phyloP scores from a whole-genome alignment of 2,329 filamentous ascomycete species.

The Fusarium clavum region DNA sequence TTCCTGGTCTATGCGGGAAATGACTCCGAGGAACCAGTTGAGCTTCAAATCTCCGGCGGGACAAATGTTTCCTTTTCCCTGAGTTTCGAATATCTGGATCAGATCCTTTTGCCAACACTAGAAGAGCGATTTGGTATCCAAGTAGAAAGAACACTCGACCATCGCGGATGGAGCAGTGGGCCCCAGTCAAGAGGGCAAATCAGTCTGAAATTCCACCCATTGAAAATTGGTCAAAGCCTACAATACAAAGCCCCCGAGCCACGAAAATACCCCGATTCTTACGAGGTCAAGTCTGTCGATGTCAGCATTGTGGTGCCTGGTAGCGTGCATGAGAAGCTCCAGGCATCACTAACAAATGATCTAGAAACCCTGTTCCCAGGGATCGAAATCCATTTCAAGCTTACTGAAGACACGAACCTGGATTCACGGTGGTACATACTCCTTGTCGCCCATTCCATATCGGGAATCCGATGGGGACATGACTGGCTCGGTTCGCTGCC shows the following conservation, averaged over 20 bases:
- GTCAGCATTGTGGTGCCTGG: constrained; percentile 63
- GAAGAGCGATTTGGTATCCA: constrained; percentile 61
- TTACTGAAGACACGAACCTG: constrained; percentile 64
- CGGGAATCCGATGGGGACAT: constrained; percentile 60
- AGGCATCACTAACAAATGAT: constrained; percentile 54
- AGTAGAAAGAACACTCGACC: constrained; percentile 58
- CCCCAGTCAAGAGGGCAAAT: constrained; percentile 56
- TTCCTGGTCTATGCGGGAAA: constrained; percentile 67
- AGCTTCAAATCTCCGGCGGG: constrained; percentile 66
- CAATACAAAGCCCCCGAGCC: constrained; percentile 47
- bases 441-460: constrained; percentile 64
- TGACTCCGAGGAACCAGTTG: constrained; percentile 56
- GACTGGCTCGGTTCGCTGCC: constrained; percentile 58
- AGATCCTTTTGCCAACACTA: constrained; percentile 68
- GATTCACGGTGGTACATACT: constrained; percentile 66
- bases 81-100: constrained; percentile 72
- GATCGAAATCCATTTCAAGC: constrained; percentile 58
- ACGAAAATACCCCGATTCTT: constrained; percentile 43
- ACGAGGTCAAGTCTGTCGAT: constrained; percentile 60
- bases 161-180: constrained; percentile 65
- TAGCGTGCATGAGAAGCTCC: constrained; percentile 57
- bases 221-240: constrained; percentile 53
- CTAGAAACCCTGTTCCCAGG: constrained; percentile 58
- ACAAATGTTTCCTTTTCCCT: constrained; percentile 69
- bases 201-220: constrained; percentile 55